Evolutionary conservation across 495 filamentous ascomycete genomes (phyloP).

Genomic region (Penicillium cinerascens): DNA sequence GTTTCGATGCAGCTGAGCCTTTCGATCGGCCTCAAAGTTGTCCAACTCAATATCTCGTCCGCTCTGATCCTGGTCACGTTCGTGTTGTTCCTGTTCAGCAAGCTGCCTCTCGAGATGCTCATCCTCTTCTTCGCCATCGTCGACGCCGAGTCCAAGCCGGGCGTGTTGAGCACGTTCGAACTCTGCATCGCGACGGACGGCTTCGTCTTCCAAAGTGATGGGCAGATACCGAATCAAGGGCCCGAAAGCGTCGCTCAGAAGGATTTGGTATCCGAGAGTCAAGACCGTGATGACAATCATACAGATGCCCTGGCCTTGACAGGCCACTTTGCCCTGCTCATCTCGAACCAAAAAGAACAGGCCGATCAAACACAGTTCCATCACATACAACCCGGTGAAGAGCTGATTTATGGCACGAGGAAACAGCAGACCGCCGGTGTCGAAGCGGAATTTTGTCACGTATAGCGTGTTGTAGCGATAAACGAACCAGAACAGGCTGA

Average conservation of each 20-base stretch:
- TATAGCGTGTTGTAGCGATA: conserved; percentile 97
- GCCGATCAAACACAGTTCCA: conserved; percentile 88
- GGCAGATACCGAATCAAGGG: conserved; percentile 87
- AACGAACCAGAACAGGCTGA: conserved; percentile 90
- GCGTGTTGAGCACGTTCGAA: conserved; percentile 75
- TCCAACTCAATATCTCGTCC: conserved; percentile 60
- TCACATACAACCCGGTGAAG: conserved; percentile 90
- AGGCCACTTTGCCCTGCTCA: conserved; percentile 52
- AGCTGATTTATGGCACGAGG: conserved; percentile 94
- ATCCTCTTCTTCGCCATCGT: conserved; percentile 24
- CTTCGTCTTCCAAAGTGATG: conserved; percentile 94
- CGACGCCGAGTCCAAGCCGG: conserved; percentile 47
- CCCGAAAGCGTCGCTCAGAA: conserved; percentile 80
- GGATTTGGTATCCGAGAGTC: conserved; percentile 76
- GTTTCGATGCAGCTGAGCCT: conserved; percentile 12
- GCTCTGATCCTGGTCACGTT: conserved; percentile 34
- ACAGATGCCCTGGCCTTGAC: conserved; percentile 79
- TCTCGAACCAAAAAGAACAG: conserved; percentile 84
- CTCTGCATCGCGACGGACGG: conserved; percentile 80
- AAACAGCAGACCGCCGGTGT: conserved; percentile 92
- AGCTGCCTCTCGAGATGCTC: conserved; percentile 47
- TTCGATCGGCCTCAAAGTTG: conserved; percentile 40
- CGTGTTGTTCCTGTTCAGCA: conserved; percentile 36
- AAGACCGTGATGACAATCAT: conserved; percentile 75
- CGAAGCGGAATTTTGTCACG: conserved; percentile 83